Base-by-base conservation (phyloP, 1,284 basidiomycete species). In the Sparassis latifolia region DNA sequence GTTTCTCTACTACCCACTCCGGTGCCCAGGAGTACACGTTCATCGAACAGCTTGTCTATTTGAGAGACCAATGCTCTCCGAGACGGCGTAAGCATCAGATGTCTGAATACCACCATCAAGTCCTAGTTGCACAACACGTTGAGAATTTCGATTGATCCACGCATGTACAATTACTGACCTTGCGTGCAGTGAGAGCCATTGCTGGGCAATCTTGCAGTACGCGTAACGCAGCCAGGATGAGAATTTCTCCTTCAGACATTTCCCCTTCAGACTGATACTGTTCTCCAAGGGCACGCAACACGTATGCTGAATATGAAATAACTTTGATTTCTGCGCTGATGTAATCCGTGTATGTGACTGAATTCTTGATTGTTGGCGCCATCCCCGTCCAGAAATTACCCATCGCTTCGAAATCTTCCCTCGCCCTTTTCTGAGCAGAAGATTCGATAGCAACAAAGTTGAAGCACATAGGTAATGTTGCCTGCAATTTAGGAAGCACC, bases 251-350 rank as follows among this genome's bases (percentile, higher is more conserved):
- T 59, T 93, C 92, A 7, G 82, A 76, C 43, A 81, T 82, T 60
- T 96, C 89, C 3, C 88, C 85, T 59, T 93, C 92, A 7, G 82
- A 76, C 43, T 90, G 85, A 55, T 86, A 80, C 49, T 86, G 82
- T 33, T 91, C 87, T 33, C 67, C 72, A 48, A 76, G 68, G 31
- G 84, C 87, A 48, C 94, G 81, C 55, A 96, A 79, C 30, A 97
- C 85, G 71, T 94, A 98, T 1, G 94, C 92, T 43, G 97, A 74
- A 66, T 94, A 97, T 3, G 93, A 95, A 67, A 98, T 83, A 58
- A 92, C 88, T 91, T 94, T 99, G 64, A 97, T 90, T 68, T 99
- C 96, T 0, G 93, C 89, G 50, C 84, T 84, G 57, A 97, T 84
- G 59, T 98, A 87, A 64, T 98, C 96, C 29, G 82, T 79, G 69